Evolutionary conservation across 108 stramenopile species (phyloP), one percentile per base, ranked within the genome.

Genomic region (Pseudonitzschia delicatissima): DNA sequence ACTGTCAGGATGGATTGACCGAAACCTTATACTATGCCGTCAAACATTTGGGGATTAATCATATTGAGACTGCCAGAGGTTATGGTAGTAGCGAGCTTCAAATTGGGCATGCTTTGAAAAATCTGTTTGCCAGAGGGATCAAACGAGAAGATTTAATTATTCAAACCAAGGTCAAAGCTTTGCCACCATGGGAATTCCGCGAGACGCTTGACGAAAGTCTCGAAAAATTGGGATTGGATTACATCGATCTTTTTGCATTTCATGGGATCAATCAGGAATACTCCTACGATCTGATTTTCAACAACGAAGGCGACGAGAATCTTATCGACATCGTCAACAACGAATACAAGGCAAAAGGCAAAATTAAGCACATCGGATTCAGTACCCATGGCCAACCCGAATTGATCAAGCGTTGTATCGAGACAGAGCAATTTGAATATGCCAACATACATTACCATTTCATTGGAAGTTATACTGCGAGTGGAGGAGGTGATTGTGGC

Each of bases 31-130:
- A 61, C 12, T 64, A 80, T 18, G 85, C 94, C 0, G 66, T 93
- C 49, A 48, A 67, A 11, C 35, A 86, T 44, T 81, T 85, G 55
- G 96, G 96, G 23, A 81, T 95, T 35, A 94, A 91, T 72, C 96
- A 97, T 73, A 90, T 97, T 68, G 96, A 97, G 60, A 94, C 93
- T 13, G 96, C 96, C 13, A 64, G 70, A 33, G 87, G 85, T n/a
- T 90, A 94, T 61, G 89, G 94, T 13, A 78, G 66, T 34, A 86
- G 86, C 13, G 87, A 94, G 60, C 45, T 91, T 32, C 93, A 94
- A 66, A 69, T 90, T 34, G 93, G 93, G 11, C 23, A 65, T 31
- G 93, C 93, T 9, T 67, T 94, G 36, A 77, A 87, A 57, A 57
- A 78, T 29, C 53, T 94, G n/a, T 88, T 91, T 29, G 65, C 64